These are phyloP conservation scores for Colletotrichum truncatum DNA, from an alignment of 2,329 filamentous ascomycete genomes.

Conservation along the genomic window DNA sequence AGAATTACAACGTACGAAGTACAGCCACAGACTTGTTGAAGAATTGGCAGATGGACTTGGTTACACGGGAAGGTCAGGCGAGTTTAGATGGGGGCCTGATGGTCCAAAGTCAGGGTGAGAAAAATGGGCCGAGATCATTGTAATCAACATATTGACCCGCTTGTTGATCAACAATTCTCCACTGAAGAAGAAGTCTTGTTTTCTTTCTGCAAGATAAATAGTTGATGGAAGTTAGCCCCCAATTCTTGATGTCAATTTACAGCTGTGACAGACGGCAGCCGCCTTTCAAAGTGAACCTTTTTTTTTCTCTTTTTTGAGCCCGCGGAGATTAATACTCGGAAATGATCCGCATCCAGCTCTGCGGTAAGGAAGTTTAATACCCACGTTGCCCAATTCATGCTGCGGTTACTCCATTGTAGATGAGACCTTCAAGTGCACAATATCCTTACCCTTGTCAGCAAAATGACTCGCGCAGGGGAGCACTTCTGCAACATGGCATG, in stretches of 20 bases:
- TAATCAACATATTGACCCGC: slow-evolving; percentile 16
- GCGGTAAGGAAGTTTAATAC: slow-evolving; percentile 5
- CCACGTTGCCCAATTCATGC: slow-evolving; percentile 5
- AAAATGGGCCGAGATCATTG: slow-evolving; percentile 10
- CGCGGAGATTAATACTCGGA: slow-evolving; percentile 16
- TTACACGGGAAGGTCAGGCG: background rate
- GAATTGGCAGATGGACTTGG: background rate
- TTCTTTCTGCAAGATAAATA: background rate
- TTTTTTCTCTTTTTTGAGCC: background rate
- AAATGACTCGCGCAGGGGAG: slow-evolving; percentile 7
- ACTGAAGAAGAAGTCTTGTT: background rate
- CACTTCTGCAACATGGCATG: slow-evolving; percentile 13
- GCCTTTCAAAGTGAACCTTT: background rate
- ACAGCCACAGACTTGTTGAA: slow-evolving; percentile 17
- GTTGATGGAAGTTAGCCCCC: background rate
- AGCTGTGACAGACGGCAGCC: background rate
- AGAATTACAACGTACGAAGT: too few species aligned
- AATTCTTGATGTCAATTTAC: background rate
- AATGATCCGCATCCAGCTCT: slow-evolving; percentile 4
- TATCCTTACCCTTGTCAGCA: background rate
- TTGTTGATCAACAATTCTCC: slow-evolving; percentile 9
- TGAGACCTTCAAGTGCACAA: slow-evolving; percentile 1
- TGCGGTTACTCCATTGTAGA: slow-evolving; percentile 7
- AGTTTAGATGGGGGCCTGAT: background rate
- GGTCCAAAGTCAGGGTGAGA: background rate